Conservation (phyloP, 345 rosid genomes). For the Excoecaria agallocha region DNA sequence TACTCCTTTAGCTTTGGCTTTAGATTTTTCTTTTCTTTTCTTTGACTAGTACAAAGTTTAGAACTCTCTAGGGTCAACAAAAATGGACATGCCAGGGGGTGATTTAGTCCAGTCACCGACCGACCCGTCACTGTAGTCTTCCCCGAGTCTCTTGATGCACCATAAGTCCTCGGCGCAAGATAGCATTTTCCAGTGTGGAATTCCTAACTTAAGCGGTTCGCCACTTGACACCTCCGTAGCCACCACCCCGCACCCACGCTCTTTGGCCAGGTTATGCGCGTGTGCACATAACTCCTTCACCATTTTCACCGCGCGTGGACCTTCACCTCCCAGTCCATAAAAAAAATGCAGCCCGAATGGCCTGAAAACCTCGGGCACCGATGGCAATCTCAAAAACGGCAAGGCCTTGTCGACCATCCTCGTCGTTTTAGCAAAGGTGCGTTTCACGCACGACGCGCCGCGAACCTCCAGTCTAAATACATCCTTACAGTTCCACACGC, state of each 20-base stretch:
- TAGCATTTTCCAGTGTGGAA: conserved; percentile 78
- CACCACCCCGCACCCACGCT: conserved; percentile 64
- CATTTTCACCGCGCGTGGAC: conserved; percentile 60
- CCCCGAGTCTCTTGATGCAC: conserved; percentile 87
- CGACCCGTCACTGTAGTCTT: conserved; percentile 75
- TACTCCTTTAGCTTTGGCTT: too few species aligned
- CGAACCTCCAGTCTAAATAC: conserved; percentile 70
- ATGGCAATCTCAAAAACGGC: conserved; percentile 75
- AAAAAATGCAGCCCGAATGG: conserved; percentile 77
- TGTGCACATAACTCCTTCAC: conserved; percentile 59
- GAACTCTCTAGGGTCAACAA: conserved; percentile 95
- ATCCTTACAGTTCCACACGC: conserved; percentile 84
- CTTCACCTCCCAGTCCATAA: conserved; percentile 92
- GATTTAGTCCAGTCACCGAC: conserved; percentile 93
- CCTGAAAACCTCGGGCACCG: conserved; percentile 77
- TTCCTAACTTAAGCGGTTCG: conserved; percentile 66
- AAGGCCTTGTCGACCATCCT: conserved; percentile 62
- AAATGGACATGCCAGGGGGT: conserved; percentile 70
- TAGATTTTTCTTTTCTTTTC: too few species aligned
- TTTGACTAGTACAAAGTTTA: conserved; percentile 13
- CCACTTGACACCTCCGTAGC: conserved; percentile 72
- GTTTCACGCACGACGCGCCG: conserved; percentile 61
- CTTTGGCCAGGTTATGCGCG: conserved; percentile 84
- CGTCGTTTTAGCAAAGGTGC: conserved; percentile 58
- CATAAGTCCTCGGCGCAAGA: conserved; percentile 82